Base-by-base conservation (phyloP, 352 stramenopile genomes). In the Phytopythium montanum region DNA sequence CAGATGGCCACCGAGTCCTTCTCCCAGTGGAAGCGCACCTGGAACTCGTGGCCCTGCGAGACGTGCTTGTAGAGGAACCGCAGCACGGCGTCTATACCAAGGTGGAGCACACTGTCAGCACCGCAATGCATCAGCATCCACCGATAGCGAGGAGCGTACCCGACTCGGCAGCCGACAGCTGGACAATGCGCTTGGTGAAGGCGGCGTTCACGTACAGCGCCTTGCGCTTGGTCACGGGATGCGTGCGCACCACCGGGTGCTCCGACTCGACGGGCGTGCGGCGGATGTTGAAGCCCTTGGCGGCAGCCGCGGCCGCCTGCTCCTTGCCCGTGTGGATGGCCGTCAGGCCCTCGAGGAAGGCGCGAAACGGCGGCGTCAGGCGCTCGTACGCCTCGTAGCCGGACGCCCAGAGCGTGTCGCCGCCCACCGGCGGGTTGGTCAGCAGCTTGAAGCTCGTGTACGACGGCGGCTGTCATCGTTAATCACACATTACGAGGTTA, bases 351-450 rank as follows among this genome's bases (percentile, higher is more conserved):
- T 79, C 69, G 3, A 82, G 52, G 38, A 79, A 70, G 44, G 66
- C 68, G 54, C 79, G 61, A 36, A 82, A 70, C 23, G 56, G 54
- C 14, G 68, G 65, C 19, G 70, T 72, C 5, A 82, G 58, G 34
- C 66, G 70, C 10, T 82, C 68, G 61, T 80, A 82, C 4, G 73
- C 73, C 28, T 82, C 72, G 62, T 77, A 77, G 5, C 58, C 60
- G 1, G 70, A 79, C 2, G 69, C 60, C 70, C 70, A 82, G 10
- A 82, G 41, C 6, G 73, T 82, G 50, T 78, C 73, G 16, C 65
- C 73, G 25, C 73, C 73, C 38, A 69, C 64, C 0, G 59, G 58
- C 29, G 73, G 73, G 45, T 64, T 70, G 0, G 64, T 70, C 50
- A 75, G 31, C 44, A 80, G 39, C 34, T 70, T 60, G 60, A 74